Evolutionary conservation across 2,329 filamentous ascomycete species (phyloP).

Genomic region (Dichotomopilus funicola): DNA sequence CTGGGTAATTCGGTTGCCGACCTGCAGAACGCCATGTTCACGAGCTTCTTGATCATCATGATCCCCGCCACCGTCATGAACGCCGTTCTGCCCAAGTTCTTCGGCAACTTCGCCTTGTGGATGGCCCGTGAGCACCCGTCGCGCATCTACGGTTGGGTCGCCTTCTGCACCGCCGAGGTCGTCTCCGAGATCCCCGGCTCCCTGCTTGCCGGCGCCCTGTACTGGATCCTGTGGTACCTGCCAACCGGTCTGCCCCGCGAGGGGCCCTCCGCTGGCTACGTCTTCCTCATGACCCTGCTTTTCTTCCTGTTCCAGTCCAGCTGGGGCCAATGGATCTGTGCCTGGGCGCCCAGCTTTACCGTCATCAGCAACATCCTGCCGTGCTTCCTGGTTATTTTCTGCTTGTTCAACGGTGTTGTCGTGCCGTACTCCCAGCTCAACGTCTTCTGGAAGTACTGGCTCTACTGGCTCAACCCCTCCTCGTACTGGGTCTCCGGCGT

Average conservation of each 20-base stretch:
- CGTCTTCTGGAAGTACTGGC: conserved; percentile 65
- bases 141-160: conserved; percentile 73
- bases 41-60: conserved; percentile 69
- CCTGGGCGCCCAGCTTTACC: conserved; percentile 72
- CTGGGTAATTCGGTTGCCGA: conserved; percentile 51
- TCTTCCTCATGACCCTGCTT: conserved; percentile 70
- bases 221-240: conserved; percentile 65
- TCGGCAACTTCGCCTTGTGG: conserved; percentile 61
- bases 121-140: conserved; percentile 66
- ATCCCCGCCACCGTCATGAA: conserved; percentile 70
- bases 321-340: conserved; percentile 81
- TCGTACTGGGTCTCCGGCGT: conserved; percentile 60
- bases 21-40: conserved; percentile 66
- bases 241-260: conserved; percentile 63
- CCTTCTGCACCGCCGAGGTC: conserved; percentile 60
- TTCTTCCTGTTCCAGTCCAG: conserved; percentile 70
- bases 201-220: conserved; percentile 57
- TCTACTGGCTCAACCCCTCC: conserved; percentile 64
- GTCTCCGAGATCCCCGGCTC: conserved; percentile 66
- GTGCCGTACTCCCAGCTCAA: conserved; percentile 59
- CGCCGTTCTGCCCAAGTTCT: conserved; percentile 67
- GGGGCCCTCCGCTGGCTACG: conserved; percentile 61
- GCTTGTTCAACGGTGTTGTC: conserved; percentile 71
- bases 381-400: conserved; percentile 74
- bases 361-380: conserved; percentile 66